Evolutionary conservation across 2,329 filamentous ascomycete species (phyloP).

Genomic region (Calonectria pauciramosa): DNA sequence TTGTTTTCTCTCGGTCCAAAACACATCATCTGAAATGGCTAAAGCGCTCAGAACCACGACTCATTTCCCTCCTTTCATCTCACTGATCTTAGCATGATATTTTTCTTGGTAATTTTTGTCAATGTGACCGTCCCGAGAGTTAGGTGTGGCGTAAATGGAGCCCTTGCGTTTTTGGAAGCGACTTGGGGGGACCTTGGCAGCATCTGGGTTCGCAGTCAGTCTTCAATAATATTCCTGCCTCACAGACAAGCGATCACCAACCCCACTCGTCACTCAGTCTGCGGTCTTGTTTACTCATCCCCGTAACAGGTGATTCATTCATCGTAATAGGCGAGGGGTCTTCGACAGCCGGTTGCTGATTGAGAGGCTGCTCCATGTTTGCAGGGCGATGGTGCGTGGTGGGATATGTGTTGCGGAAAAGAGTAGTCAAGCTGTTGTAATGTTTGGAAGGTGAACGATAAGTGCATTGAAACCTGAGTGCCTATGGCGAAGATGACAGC

Average conservation of each 20-base stretch:
- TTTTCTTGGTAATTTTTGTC: constrained; percentile 70
- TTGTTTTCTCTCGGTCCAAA: constrained; percentile 28
- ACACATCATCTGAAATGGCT: neutral
- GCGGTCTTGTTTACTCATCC: constrained; percentile 48
- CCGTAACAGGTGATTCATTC: constrained; percentile 49
- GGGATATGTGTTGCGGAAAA: neutral
- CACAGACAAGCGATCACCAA: constrained; percentile 44
- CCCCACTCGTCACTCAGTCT: constrained; percentile 64
- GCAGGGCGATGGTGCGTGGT: neutral
- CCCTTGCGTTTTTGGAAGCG: constrained; percentile 79
- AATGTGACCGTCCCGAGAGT: constrained; percentile 75
- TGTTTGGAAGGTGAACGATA: neutral
- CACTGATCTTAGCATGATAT: constrained; percentile 72
- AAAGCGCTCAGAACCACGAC: neutral
- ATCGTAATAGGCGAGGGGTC: constrained; percentile 38
- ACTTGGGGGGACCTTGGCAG: constrained; percentile 75
- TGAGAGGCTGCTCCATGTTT: constrained; percentile 44
- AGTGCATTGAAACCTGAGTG: neutral
- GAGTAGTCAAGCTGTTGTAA: neutral
- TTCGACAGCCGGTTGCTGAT: constrained; percentile 41
- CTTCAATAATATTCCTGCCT: neutral
- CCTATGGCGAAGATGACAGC: neutral
- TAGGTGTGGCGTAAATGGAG: constrained; percentile 76
- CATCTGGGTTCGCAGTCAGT: constrained; percentile 59
- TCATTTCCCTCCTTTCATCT: constrained; percentile 62